Evolutionary conservation across 129 eudicot genomes (phyloP).

Genomic region (Dittrichia graveolens): DNA sequence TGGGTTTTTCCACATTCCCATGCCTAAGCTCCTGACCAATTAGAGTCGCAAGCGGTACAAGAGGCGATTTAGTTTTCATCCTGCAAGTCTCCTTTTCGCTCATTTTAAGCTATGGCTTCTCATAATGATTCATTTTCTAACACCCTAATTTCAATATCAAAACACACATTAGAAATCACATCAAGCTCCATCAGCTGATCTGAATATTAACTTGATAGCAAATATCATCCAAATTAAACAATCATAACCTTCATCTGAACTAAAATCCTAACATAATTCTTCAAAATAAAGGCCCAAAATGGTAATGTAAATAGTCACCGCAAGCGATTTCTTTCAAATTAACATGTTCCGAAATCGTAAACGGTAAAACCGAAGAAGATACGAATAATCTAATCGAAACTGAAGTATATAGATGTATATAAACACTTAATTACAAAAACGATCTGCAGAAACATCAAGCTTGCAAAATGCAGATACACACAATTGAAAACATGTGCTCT

Average conservation of each 20-base stretch:
- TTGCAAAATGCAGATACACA: conserved; percentile 34
- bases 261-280: not conserved
- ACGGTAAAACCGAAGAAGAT: not conserved
- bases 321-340: not conserved
- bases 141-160: conserved; percentile 33
- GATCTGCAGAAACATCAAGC: conserved; percentile 27
- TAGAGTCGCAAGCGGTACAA: conserved; percentile 80
- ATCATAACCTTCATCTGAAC: not conserved
- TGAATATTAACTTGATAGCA: not conserved
- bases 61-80: conserved; percentile 64
- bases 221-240: not conserved
- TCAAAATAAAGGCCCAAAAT: not conserved
- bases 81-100: conserved; percentile 50
- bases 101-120: conserved; percentile 51
- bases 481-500: conserved; percentile 6
- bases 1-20: conserved; percentile 78
- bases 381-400: not conserved
- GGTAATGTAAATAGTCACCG: conserved; percentile 8
- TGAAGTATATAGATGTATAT: not conserved
- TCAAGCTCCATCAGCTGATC: conserved; percentile 19
- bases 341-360: not conserved
- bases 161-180: conserved; percentile 14
- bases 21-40: conserved; percentile 81
- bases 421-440: conserved; percentile 1
- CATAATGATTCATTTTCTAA: conserved; percentile 32